Evolutionary conservation across 441 rosid species (phyloP).

Genomic region (Populus hybrid): DNA sequence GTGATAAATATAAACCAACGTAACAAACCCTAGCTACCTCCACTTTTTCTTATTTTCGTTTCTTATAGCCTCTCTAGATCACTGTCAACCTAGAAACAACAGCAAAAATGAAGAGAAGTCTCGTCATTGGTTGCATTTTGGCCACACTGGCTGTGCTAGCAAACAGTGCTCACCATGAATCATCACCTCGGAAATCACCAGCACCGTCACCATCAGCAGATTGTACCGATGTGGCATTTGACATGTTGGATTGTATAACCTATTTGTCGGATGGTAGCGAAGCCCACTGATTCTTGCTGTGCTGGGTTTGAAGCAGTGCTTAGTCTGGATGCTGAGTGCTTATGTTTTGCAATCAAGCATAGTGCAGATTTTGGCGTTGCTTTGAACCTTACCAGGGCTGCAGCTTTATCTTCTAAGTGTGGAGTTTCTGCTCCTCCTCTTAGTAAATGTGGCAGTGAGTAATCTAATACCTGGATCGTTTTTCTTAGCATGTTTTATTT

Average conservation of each 20-base stretch:
- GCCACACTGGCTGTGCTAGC: slow-evolving; percentile 1
- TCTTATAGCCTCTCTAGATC: not conserved
- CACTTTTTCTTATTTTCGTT: not conserved
- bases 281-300: slow-evolving; percentile 28
- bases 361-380: slow-evolving; percentile 25
- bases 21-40: not conserved
- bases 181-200: not conserved
- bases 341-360: slow-evolving; percentile 29
- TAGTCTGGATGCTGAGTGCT: slow-evolving; percentile 17
- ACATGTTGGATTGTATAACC: slow-evolving; percentile 35
- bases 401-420: slow-evolving; percentile 25
- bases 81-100: not conserved
- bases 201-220: slow-evolving; percentile 8
- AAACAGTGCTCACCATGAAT: not conserved
- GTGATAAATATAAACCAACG: not conserved
- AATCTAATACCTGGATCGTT: not conserved
- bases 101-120: not conserved
- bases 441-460: slow-evolving; percentile 19
- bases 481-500: too few species aligned
- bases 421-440: slow-evolving; percentile 19
- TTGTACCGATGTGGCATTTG: slow-evolving; percentile 22
- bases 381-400: slow-evolving; percentile 29
- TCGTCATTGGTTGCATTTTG: not conserved
- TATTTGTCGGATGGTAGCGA: slow-evolving; percentile 18
- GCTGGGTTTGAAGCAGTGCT: slow-evolving; percentile 27